phyloP scores from a whole-genome alignment of 257 asterid genomes.

The Solanum tarapatanum region DNA sequence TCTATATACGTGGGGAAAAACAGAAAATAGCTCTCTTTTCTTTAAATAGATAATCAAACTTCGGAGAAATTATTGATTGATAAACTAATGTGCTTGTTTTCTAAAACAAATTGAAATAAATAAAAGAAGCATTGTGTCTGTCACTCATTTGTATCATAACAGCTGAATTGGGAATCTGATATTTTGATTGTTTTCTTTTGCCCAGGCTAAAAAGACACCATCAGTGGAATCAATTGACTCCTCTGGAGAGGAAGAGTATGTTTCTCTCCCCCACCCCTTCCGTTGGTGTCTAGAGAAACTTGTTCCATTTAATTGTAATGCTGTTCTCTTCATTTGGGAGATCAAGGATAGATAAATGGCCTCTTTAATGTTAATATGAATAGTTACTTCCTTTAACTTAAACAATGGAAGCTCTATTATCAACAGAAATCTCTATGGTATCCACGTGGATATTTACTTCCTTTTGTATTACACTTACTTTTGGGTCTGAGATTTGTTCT shows the following conservation, averaged over 20 bases:
- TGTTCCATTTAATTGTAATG: not conserved
- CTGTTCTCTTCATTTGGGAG: not conserved
- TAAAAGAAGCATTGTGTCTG: not conserved
- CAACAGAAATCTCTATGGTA: not conserved
- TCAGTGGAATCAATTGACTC: conserved; percentile 69
- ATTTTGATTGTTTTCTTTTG: conserved; percentile 5
- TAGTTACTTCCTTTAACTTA: not conserved
- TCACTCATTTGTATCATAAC: not conserved
- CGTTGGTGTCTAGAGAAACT: not conserved
- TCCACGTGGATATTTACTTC: not conserved
- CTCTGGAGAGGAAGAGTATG: conserved; percentile 99
- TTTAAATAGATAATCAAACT: not conserved
- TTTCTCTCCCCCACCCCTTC: not conserved
- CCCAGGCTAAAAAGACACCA: conserved; percentile 63
- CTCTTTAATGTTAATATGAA: not conserved
- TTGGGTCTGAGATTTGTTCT: not conserved
- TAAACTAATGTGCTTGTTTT: not conserved
- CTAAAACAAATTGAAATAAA: not conserved
- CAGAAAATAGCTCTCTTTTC: not conserved
- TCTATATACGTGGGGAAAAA: not conserved
- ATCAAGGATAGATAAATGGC: not conserved
- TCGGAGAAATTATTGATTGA: not conserved
- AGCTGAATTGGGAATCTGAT: not conserved
- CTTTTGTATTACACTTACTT: not conserved
- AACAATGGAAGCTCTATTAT: not conserved